Evolutionary conservation across 441 rosid species (phyloP), one percentile per base, ranked within the genome.

Genomic region (Lagerstroemia fauriei): DNA sequence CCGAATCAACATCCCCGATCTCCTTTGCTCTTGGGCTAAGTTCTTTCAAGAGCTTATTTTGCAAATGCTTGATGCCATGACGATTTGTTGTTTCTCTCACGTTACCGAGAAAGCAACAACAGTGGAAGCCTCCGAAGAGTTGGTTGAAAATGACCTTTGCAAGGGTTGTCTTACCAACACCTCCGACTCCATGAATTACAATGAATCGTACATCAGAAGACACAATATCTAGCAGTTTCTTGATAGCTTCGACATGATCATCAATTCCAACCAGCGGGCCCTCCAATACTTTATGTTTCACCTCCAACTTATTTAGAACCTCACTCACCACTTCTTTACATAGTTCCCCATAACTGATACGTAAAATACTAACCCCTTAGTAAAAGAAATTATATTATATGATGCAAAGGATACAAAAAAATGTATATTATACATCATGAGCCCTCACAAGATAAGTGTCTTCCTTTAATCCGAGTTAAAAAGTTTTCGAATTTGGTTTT

Each of bases 211-310:
- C 73, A 24, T 38, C 73, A 27, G 27, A 9, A 24, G 51, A 24
- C 27, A 25, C 59, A 2, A 17, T 27, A 27, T 65, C 44, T 18
- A 78, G 31, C 7, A n/a, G 10, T 24, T 44, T 3, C 18, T 25
- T 41, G 10, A 65, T 24, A 1, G 24, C 53, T 41, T 63, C 38
- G 12, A 63, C 73, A 22, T 78, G 73, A 44, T 44, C 56, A 59
- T 78, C 81, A 12, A 65, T 29, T 78, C 81, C 81, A 44, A 78
- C 34, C 12, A 78, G 65, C 59, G 17, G 56, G 27, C 38, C 81
- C 24, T 24, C 22, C 24, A 75, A 61, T 11, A 16, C 22, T 22
- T 32, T 32, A 9, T 70, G 44, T 31, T 70, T 70, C 20, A 32
- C 44, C 46, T 38, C 11, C 44, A 70, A 29, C 71, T 27, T 66